Percentiles rank a stretch among this genome's conserved stretches.
Evolutionary conservation across 108 stramenopile species (phyloP).

Genomic region (Parietichytrium sp.): DNA sequence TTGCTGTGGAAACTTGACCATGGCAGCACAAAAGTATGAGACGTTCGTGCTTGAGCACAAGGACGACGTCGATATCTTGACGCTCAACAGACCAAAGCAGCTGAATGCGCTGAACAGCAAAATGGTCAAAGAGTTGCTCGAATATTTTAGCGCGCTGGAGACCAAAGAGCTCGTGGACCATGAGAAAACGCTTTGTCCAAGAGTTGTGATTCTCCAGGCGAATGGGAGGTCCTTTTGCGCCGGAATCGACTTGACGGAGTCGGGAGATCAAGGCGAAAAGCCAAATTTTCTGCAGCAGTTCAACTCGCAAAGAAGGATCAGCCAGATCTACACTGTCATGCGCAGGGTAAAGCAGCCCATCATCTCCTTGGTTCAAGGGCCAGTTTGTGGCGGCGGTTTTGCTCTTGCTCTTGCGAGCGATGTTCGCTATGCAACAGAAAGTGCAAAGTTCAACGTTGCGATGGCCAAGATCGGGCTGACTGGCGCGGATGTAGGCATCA

Average conservation of each 20-base stretch:
- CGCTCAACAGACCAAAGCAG: not conserved
- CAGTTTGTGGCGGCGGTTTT: not conserved
- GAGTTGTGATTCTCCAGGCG: not conserved
- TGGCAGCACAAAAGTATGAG: too few relatives aligned
- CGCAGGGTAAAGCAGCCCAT: not conserved
- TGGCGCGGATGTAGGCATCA: not conserved
- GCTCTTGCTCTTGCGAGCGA: not conserved
- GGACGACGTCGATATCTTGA: not conserved
- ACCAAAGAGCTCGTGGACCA: conserved; percentile 28
- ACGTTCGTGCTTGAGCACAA: conserved; percentile 22
- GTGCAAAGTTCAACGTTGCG: not conserved
- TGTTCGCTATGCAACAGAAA: not conserved
- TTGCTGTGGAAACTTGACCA: too few relatives aligned
- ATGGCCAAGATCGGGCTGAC: not conserved
- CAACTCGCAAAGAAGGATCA: not conserved
- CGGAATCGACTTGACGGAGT: not conserved
- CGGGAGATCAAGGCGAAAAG: not conserved
- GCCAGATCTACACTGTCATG: not conserved
- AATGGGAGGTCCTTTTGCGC: conserved; percentile 32
- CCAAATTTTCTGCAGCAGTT: not conserved
- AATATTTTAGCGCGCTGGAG: not conserved
- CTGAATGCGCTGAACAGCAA: not conserved
- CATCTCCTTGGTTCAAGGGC: not conserved
- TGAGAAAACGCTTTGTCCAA: not conserved
- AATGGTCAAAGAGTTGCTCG: not conserved